A percentile compares a stretch with the other conserved stretches of the same genome.
Evolutionary conservation across 495 filamentous ascomycete species (phyloP).

Genomic region (Tuber indicum): DNA sequence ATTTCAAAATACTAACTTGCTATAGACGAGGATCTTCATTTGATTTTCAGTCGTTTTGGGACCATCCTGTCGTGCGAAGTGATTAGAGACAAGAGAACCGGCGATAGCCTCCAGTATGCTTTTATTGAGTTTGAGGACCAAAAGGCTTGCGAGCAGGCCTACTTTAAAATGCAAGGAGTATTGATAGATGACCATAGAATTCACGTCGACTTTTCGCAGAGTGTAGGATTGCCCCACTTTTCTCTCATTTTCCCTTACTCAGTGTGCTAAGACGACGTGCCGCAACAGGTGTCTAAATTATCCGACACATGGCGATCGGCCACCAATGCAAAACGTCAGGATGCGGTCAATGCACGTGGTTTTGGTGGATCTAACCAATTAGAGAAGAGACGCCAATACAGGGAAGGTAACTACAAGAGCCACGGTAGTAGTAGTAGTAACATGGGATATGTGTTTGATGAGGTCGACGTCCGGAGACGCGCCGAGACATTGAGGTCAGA

Average conservation of each 20-base stretch:
- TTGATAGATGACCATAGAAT: conserved; percentile 96
- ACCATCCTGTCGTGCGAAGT: conserved; percentile 94
- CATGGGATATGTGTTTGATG: conserved; percentile 80
- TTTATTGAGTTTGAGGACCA: conserved; percentile 96
- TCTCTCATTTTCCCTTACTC: conserved; percentile 1
- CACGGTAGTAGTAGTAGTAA: conserved; percentile 46
- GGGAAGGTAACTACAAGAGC: conserved; percentile 57
- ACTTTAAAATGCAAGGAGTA: conserved; percentile 96
- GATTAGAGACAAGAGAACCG: conserved; percentile 87
- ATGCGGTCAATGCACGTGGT: conserved; percentile 51
- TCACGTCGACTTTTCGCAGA: conserved; percentile 97
- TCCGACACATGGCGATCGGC: conserved; percentile 84
- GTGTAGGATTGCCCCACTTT: conserved; percentile 51
- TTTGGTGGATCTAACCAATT: conserved; percentile 83
- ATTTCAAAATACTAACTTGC: conserved; percentile 13
- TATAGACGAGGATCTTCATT: conserved; percentile 78
- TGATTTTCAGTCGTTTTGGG: conserved; percentile 96
- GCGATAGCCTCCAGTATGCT: conserved; percentile 92
- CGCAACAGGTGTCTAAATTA: conserved; percentile 61
- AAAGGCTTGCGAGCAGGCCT: conserved; percentile 86
- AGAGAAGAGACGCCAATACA: conserved; percentile 86
- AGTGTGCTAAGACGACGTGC: conserved; percentile 35
- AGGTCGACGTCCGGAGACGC: conserved; percentile 54
- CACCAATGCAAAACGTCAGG: conserved; percentile 75
- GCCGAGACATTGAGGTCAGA: conserved; percentile 40